Evolutionary conservation across 2,329 filamentous ascomycete genomes (phyloP), one percentile per base, ranked within the genome.

Genomic region (Fusarium veterinarium): DNA sequence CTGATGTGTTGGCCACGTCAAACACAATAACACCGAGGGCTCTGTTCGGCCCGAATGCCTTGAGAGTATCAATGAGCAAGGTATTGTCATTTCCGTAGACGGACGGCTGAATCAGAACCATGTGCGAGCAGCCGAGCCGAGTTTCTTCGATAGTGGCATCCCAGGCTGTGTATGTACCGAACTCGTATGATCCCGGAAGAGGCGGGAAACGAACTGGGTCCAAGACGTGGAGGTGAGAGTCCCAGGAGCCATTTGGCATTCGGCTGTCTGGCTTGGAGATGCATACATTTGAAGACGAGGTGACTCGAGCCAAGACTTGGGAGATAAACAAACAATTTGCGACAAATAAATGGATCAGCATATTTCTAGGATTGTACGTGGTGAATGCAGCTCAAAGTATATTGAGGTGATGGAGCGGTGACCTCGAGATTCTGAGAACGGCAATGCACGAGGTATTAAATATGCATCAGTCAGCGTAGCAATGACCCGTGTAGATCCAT

Each of bases 341-440:
- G 20, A 56, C 16, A 20, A 56, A 6, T 5, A 16, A n/a, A 23
- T n/a, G 28, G 6, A 5, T 17, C 9, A 8, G 12, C 4, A 31
- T 4, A 2, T 6, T 6, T 25, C 16, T 20, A 19, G 14, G 20
- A 1, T 9, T 17, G 12, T 16, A 20, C 20, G 8, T 33, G 7
- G 2, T 9, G 6, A 44, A 8, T 6, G 9, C 19, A 4, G 20
- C 16, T 16, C 1, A 4, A 12, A 11, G 14, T 9, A 25, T 6
- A 19, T 0, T 23, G 10, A 13, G 8, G 11, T n/a, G 14, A 23
- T 23, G 5, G 14, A 31, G 25, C 16, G 28, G 8, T 23, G 5
- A 7, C 20, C 4, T 31, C 4, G 11, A 13, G 3, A 23, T 10
- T 10, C 2, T 1, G 12, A 2, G 31, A 3, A 1, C 3, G 12